Evolutionary conservation across 495 filamentous ascomycete species (phyloP), one percentile per base, ranked within the genome.

Genomic region (Penicillium manginii): DNA sequence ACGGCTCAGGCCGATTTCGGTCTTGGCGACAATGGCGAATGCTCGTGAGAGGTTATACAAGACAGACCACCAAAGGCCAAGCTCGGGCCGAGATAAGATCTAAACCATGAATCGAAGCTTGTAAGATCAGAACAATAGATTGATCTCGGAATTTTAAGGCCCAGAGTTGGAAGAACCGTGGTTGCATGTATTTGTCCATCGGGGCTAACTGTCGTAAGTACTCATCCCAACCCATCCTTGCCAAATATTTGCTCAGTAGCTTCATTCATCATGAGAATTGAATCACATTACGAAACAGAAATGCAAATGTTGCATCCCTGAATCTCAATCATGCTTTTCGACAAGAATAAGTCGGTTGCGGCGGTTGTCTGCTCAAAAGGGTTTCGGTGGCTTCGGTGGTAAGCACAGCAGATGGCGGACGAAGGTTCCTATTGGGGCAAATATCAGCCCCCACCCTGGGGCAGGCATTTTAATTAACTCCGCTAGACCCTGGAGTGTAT

Each of bases 371-470:
- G 18, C 21, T n/a, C 15, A 26, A 47, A 23, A 43, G 0, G 15
- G 0, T 26, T 12, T 47, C 14, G 42, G 45, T 47, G 45, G 45
- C 45, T 47, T 22, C 45, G 45, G 15, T 22, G 21, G 22, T 26
- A 29, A 5, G 26, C 9, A 29, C 6, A 29, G 6, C 26, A 11
- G 45, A 47, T 22, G 45, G 19, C 45, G 45, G 45, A 26, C 19
- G 21, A 26, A 21, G 26, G 45, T 47, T 47, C 45, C 45, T 47
- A 47, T 47, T 47, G 21, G 45, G 45, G 45, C 45, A 47, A 26
- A 21, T 23, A 47, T 47, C 45, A 26, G 45, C 45, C 19, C 26
- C 26, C 26, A n/a, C n/a, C n/a, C n/a, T n/a, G n/a, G n/a, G 5
- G 3, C 19, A 21, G 22, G 10, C 7, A 2, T 12, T 26, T 47